Conservation (phyloP, 495 filamentous ascomycete species). For the Aspergillus avenaceus region DNA sequence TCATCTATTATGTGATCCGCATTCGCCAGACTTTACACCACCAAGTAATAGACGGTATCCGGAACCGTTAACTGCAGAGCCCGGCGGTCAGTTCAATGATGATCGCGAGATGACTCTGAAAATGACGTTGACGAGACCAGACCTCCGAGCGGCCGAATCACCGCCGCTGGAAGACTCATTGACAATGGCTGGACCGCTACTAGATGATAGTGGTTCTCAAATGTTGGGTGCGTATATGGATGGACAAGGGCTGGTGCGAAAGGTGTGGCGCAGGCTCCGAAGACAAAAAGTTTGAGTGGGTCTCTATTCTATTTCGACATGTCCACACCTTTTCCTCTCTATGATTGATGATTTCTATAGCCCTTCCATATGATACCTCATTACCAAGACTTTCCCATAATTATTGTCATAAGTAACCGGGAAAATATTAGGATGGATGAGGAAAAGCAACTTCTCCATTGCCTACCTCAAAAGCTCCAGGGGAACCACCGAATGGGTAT, state of each 20-base stretch:
- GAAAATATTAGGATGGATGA: too few species aligned
- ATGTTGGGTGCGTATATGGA: conserved; percentile 42
- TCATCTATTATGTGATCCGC: conserved; percentile 20
- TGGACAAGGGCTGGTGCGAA: conserved; percentile 46
- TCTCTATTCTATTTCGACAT: not conserved
- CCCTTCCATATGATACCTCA: too few species aligned
- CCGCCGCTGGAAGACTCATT: conserved; percentile 54
- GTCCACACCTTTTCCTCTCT: not conserved
- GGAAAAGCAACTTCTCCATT: too few species aligned
- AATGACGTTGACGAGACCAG: conserved; percentile 89
- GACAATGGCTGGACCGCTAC: conserved; percentile 48
- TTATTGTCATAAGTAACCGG: not conserved
- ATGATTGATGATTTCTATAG: conserved; percentile 17
- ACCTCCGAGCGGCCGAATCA: conserved; percentile 58
- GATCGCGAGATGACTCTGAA: conserved; percentile 86
- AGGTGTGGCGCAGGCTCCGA: conserved; percentile 50
- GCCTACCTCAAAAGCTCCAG: too few species aligned
- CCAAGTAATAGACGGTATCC: conserved; percentile 15
- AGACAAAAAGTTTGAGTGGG: conserved; percentile 26
- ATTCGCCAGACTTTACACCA: not conserved
- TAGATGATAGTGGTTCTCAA: conserved; percentile 38
- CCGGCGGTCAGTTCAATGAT: conserved; percentile 16
- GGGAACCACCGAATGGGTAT: too few species aligned
- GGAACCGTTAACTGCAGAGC: conserved; percentile 14
- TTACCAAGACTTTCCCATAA: not conserved